phyloP scores from a whole-genome alignment of 2,329 filamentous ascomycete species.

The Cyanodermella asteris region DNA sequence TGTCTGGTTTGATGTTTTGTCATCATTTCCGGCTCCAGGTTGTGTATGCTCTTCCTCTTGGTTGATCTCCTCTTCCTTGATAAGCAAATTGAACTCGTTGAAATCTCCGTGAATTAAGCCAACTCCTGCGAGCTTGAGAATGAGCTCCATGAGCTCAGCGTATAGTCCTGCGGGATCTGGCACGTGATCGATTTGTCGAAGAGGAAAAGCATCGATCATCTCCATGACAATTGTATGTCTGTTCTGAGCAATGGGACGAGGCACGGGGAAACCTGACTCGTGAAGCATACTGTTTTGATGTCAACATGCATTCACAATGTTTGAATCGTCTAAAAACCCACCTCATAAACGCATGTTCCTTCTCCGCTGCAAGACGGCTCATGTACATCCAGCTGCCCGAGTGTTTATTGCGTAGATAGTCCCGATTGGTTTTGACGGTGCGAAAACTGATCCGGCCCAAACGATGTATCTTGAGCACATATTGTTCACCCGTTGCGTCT shows the following conservation, averaged over 20 bases:
- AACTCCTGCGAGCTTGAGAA: conserved; percentile 61
- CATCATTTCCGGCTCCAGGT: conserved; percentile 10
- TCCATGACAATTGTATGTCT: conserved; percentile 94
- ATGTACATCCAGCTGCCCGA: conserved; percentile 97
- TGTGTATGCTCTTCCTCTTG: conserved; percentile 16
- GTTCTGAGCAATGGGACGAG: conserved; percentile 69
- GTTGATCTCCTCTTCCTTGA: conserved; percentile 45
- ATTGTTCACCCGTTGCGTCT: conserved; percentile 35
- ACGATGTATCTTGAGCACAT: conserved; percentile 85
- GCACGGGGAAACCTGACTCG: conserved; percentile 73
- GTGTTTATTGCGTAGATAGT: conserved; percentile 68
- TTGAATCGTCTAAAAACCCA: no score
- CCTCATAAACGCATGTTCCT: conserved; percentile 84
- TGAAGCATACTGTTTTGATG: conserved; percentile 55
- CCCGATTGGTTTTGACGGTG: conserved; percentile 83
- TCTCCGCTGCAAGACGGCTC: conserved; percentile 73
- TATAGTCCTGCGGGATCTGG: conserved; percentile 73
- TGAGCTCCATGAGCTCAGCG: conserved; percentile 69
- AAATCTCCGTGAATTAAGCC: conserved; percentile 95
- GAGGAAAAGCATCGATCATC: conserved; percentile 73
- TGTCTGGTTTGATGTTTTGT: conserved; percentile 11
- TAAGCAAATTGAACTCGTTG: conserved; percentile 96
- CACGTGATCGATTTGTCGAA: conserved; percentile 69
- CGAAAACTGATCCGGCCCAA: conserved; percentile 92
- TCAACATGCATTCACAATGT: no score